Conservation (phyloP, 768 basidiomycete genomes). For the Stropharia rugosoannulata region DNA sequence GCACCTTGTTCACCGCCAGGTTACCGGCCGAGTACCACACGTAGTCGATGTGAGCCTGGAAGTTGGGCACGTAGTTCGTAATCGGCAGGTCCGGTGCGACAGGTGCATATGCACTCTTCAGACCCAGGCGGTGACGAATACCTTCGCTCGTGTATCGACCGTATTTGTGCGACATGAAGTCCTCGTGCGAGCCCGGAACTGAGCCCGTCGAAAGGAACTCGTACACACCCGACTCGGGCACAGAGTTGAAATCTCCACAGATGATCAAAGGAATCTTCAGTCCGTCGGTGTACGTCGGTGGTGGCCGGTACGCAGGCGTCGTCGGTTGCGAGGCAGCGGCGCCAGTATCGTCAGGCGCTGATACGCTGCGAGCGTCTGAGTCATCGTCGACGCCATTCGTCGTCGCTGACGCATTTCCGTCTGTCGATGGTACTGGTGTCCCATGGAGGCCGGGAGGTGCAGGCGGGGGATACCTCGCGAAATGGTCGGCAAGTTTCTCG, state of each 20-base stretch:
- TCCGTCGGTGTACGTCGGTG: conserved; percentile 78
- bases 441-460: conserved; percentile 32
- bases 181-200: conserved; percentile 73
- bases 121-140: conserved; percentile 69
- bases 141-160: conserved; percentile 93
- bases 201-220: conserved; percentile 81
- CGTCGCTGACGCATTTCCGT: conserved; percentile 11
- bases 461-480: conserved; percentile 77
- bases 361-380: conserved; percentile 16
- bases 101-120: conserved; percentile 83
- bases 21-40: conserved; percentile 85
- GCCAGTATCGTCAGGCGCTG: conserved; percentile 7
- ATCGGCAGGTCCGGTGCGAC: conserved; percentile 51
- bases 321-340: conserved; percentile 9
- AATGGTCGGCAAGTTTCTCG: conserved; percentile 83
- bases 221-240: conserved; percentile 85
- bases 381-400: conserved; percentile 19
- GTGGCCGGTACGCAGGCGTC: conserved; percentile 38
- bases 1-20: conserved; percentile 75
- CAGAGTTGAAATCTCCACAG: conserved; percentile 96
- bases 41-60: conserved; percentile 88
- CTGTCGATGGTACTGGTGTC: conserved; percentile 24
- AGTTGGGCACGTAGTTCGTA: conserved; percentile 91
- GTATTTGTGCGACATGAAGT: conserved; percentile 91
- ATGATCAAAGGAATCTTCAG: conserved; percentile 88